Conservation (phyloP, 768 basidiomycete genomes). For the Tulasnella sp. region DNA sequence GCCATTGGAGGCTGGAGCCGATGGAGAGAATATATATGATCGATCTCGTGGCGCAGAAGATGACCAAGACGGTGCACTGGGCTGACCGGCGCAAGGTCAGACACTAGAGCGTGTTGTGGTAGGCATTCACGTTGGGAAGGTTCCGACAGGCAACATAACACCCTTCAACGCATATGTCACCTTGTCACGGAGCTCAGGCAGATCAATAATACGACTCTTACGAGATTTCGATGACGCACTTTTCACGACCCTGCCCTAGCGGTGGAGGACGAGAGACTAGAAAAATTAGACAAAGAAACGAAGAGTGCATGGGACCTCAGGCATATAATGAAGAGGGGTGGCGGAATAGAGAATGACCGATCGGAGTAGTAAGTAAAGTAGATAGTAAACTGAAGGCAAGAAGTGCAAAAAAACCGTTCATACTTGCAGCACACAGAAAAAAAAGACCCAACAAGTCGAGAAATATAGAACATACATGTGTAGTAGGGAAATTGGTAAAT, state of each 20-base stretch:
- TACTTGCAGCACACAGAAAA: no score
- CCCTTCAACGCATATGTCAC: conserved; percentile 39
- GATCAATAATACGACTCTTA: conserved; percentile 30
- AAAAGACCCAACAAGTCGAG: no score
- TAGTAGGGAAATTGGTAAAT: no score
- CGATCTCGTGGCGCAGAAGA: conserved; percentile 9
- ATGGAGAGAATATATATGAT: conserved; percentile 24
- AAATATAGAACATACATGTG: no score
- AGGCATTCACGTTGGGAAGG: conserved; percentile 32
- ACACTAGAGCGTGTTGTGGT: conserved; percentile 29
- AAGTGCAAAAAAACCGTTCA: no score
- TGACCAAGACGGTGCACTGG: no score
- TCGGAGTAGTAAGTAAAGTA: no score
- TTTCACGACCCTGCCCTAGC: conserved; percentile 29
- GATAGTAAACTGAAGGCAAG: no score
- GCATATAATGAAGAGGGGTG: no score
- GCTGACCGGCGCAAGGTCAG: conserved; percentile 23
- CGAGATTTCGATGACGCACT: conserved; percentile 30
- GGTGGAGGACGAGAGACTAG: conserved; percentile 26
- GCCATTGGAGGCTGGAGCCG: conserved; percentile 33
- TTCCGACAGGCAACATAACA: conserved; percentile 28
- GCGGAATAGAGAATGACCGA: no score
- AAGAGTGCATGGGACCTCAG: not conserved
- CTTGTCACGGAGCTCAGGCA: conserved; percentile 31
- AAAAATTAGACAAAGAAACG: conserved; percentile 6